Conservation (phyloP, 1,139 yeast genomes). For the Geotrichum bryndzae region DNA sequence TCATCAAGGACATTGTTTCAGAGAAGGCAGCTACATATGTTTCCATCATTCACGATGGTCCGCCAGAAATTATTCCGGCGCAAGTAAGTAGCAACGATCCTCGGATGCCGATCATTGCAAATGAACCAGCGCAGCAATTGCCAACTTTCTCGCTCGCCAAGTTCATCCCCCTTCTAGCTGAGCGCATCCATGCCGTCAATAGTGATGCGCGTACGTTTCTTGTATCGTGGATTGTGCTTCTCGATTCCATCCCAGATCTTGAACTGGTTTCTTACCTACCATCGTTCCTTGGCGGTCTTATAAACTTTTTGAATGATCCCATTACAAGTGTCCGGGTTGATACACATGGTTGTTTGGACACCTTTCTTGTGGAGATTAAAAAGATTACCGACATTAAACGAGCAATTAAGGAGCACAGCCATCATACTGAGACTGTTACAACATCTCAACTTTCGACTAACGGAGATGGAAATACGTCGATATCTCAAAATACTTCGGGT, state of each 20-base stretch:
- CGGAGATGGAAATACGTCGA: constrained; percentile 7
- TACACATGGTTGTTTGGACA: constrained; percentile 70
- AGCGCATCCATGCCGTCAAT: constrained; percentile 84
- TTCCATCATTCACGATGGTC: constrained; percentile 54
- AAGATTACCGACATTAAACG: constrained; percentile 64
- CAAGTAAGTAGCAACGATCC: constrained; percentile 33
- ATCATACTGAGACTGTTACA: not conserved
- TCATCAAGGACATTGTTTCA: constrained; percentile 90
- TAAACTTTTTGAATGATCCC: constrained; percentile 74
- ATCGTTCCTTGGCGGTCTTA: constrained; percentile 78
- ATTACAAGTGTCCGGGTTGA: constrained; percentile 85
- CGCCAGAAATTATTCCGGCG: constrained; percentile 37
- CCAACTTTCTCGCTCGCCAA: constrained; percentile 80
- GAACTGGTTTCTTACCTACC: constrained; percentile 85
- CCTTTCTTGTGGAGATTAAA: constrained; percentile 73
- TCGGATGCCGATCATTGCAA: constrained; percentile 23
- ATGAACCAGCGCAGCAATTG: constrained; percentile 29
- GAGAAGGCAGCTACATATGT: constrained; percentile 91
- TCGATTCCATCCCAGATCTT: constrained; percentile 88
- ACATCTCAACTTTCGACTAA: not conserved
- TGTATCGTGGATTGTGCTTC: constrained; percentile 85
- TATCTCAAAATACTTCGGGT: constrained; percentile 8
- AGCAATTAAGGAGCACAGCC: constrained; percentile 22
- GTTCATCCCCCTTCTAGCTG: constrained; percentile 84
- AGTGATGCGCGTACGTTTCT: constrained; percentile 89